Evolutionary conservation across 1,139 yeast genomes (phyloP), one percentile per base, ranked within the genome.

Genomic region (Blastobotrys aristatus): DNA sequence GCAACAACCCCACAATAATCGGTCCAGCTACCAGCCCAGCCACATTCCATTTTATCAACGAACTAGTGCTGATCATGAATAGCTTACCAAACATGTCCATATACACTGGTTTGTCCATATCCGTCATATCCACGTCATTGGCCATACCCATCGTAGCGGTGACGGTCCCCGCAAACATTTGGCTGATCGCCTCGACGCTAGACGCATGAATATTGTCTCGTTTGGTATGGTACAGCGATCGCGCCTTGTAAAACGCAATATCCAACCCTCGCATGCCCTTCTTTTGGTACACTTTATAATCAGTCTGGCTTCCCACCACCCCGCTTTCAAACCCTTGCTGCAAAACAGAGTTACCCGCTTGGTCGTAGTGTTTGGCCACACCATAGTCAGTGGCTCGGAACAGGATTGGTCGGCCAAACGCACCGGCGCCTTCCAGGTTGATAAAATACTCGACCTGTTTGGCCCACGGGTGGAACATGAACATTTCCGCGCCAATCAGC

Each of bases 371-470:
- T 52, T 81, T 73, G 1, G 85, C 85, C 8, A 86, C 77, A 0
- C 84, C 85, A 54, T 75, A 76, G 61, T 90, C 96, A 0, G 96
- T 81, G 16, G 92, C 82, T 64, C 97, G 75, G 65, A 90, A 88
- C 40, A 90, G 69, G 32, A 86, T 74, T 0, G 96, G 90, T 53
- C 85, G 79, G 5, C 96, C 96, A 24, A 96, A 96, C 3, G 95
- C 86, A 2, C 97, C 97, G 0, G 96, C 87, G n/a, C 97, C 97
- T 70, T 90, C 97, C 54, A 90, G 70, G 61, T 90, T 90, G 57
- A 90, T 73, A 55, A 90, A 85, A 55, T 77, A 83, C 39, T 72
- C 73, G 2, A 84, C 80, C 14, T 75, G 67, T 43, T 75, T 66
- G 29, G 79, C 74, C 95, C 95, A 88, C 14, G 85, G 82, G 62